phyloP scores from a whole-genome alignment of 106 monocot species.

The Platanthera zijinensis region DNA sequence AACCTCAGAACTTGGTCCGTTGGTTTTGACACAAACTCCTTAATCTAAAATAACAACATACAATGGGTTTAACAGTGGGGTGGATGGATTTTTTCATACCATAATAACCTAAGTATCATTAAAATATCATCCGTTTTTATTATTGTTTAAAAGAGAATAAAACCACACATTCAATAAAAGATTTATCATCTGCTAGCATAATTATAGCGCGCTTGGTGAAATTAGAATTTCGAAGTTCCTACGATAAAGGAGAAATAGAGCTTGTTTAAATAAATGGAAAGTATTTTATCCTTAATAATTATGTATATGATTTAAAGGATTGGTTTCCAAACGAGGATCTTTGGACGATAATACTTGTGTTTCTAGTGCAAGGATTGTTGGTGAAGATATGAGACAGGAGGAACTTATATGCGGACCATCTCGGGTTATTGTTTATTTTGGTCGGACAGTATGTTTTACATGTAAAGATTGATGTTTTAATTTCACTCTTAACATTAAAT shows the following conservation, averaged over 20 bases:
- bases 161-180: not conserved
- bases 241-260: too few relatives aligned
- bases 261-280: not conserved
- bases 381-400: not conserved
- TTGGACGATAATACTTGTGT: not conserved
- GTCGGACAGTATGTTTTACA: not conserved
- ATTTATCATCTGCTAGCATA: not conserved
- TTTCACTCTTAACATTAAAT: not conserved
- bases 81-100: not conserved
- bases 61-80: not conserved
- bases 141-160: not conserved
- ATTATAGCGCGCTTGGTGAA: too few relatives aligned
- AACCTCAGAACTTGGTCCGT: conserved; percentile 3
- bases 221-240: too few relatives aligned
- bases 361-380: not conserved
- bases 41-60: not conserved
- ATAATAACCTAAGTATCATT: not conserved
- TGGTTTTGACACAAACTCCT: conserved; percentile 3
- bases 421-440: not conserved
- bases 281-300: not conserved
- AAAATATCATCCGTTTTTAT: not conserved
- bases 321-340: not conserved
- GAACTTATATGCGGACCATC: not conserved
- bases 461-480: not conserved
- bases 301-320: not conserved